A percentile compares a stretch with the other conserved stretches of the same genome.
These are phyloP conservation scores for Thalassiosira livingstoniorum DNA, from an alignment of 352 stramenopile genomes.

Conservation along the genomic window DNA sequence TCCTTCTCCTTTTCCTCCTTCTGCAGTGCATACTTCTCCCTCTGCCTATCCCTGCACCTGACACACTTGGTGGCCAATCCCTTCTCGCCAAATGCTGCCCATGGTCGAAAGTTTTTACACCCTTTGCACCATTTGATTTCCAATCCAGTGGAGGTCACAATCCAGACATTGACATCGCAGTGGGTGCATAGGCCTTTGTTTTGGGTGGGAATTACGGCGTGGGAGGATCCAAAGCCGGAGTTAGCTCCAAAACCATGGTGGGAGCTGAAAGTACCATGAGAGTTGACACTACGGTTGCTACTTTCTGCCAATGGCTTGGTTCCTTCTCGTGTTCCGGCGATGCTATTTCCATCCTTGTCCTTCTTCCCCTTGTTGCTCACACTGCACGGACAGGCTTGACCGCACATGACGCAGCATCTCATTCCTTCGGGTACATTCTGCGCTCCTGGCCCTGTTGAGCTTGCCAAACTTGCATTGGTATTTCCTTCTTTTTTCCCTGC, in stretches of 20 bases:
- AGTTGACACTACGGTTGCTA: too few species aligned
- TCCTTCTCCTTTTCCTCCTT: slow-evolving; percentile 63
- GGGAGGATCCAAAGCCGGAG: not conserved
- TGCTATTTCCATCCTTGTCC: too few species aligned
- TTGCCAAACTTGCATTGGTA: too few species aligned
- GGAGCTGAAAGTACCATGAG: too few species aligned
- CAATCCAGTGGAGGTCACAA: slow-evolving; percentile 49
- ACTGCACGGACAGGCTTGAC: slow-evolving; percentile 74
- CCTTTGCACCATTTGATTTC: slow-evolving; percentile 78
- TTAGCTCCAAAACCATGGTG: not conserved
- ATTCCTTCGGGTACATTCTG: slow-evolving; percentile 81
- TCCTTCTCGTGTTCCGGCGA: too few species aligned
- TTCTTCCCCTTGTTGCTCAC: slow-evolving; percentile 66
- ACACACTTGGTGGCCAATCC: slow-evolving; percentile 68
- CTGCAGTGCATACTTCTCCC: slow-evolving; percentile 64
- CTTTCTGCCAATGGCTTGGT: too few species aligned
- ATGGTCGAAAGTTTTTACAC: slow-evolving; percentile 73
- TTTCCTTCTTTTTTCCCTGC: too few species aligned
- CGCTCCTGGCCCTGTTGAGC: too few species aligned
- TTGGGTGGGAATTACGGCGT: slow-evolving; percentile 57
- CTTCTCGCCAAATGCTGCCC: slow-evolving; percentile 69
- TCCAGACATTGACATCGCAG: slow-evolving; percentile 71
- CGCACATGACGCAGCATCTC: slow-evolving; percentile 85
- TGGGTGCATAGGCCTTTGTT: slow-evolving; percentile 73
- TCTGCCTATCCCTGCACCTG: slow-evolving; percentile 62